Conservation (phyloP, 2,329 filamentous ascomycete genomes). For the Penicillium occitanis region DNA sequence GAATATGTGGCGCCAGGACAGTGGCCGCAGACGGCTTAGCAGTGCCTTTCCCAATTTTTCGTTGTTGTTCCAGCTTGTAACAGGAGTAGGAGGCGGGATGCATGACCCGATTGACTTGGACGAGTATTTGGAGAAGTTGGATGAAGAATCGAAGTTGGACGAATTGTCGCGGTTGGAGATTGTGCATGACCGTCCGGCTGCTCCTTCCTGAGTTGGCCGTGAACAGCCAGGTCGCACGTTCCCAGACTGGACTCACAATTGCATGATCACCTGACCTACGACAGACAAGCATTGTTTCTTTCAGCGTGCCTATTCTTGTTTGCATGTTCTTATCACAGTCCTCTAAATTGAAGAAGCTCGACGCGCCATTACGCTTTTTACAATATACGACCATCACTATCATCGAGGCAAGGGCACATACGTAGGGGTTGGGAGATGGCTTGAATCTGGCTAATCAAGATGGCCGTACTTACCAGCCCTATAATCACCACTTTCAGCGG, state of each 20-base stretch:
- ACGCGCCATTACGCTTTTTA: not conserved
- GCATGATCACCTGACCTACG: not conserved
- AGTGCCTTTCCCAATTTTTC: constrained; percentile 27
- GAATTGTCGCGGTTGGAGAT: constrained; percentile 11
- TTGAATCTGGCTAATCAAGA: not conserved
- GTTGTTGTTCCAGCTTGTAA: constrained; percentile 20
- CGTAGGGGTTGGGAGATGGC: not conserved
- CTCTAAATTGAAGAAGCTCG: constrained; percentile 6
- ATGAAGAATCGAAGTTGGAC: constrained; percentile 20
- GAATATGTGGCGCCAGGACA: constrained; percentile 22
- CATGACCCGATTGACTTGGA: constrained; percentile 23
- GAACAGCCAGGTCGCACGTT: not conserved
- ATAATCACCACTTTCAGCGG: no score
- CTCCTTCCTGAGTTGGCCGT: not conserved
- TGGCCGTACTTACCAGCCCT: no score
- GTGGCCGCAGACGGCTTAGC: constrained; percentile 23
- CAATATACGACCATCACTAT: not conserved
- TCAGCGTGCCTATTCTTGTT: not conserved
- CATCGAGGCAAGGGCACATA: not conserved
- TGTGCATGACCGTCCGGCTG: not conserved
- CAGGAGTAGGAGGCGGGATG: not conserved
- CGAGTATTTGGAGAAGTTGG: constrained; percentile 25
- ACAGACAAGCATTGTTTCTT: not conserved
- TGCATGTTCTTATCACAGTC: not conserved
- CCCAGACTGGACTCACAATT: not conserved